A percentile compares a stretch with the other conserved stretches of the same genome.
Conservation (phyloP, 2,329 filamentous ascomycete species). For the Chrysoporthe deuterocubensis region DNA sequence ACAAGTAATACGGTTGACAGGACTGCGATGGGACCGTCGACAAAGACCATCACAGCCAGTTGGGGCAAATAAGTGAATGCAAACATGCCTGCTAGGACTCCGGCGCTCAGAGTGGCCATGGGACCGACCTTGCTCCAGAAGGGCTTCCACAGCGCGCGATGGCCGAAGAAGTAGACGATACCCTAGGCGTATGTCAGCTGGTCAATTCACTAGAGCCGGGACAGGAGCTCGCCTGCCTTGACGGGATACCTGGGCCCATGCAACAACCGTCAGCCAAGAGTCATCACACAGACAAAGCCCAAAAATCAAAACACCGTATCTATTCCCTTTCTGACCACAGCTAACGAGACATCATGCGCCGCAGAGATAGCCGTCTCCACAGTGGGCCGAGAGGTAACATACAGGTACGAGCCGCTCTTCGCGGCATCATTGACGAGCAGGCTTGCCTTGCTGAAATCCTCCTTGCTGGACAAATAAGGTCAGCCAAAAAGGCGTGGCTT, state of each 20-base stretch:
- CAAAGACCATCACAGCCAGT: constrained; percentile 78
- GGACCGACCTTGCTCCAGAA: constrained; percentile 59
- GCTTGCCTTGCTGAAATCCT: constrained; percentile 73
- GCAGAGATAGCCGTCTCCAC: background rate
- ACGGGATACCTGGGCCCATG: constrained; percentile 55
- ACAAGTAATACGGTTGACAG: constrained; percentile 72
- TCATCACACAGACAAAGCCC: background rate
- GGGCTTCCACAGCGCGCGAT: constrained; percentile 62
- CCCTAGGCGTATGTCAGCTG: constrained; percentile 45
- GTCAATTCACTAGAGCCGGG: constrained; percentile 10
- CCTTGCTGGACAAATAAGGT: constrained; percentile 49
- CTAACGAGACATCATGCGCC: background rate
- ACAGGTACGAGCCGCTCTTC: constrained; percentile 79
- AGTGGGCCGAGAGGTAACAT: constrained; percentile 42
- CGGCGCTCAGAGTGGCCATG: constrained; percentile 71
- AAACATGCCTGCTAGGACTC: constrained; percentile 82
- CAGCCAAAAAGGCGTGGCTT: constrained; percentile 10
- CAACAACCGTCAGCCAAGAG: background rate
- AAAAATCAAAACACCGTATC: background rate
- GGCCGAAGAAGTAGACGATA: constrained; percentile 61
- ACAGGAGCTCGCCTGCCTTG: constrained; percentile 50
- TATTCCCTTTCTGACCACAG: background rate
- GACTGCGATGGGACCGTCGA: constrained; percentile 82
- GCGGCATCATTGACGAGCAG: constrained; percentile 69
- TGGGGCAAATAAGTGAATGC: constrained; percentile 85